Base-by-base conservation (phyloP, 352 stramenopile species). In the Phytophthora nicotianae region DNA sequence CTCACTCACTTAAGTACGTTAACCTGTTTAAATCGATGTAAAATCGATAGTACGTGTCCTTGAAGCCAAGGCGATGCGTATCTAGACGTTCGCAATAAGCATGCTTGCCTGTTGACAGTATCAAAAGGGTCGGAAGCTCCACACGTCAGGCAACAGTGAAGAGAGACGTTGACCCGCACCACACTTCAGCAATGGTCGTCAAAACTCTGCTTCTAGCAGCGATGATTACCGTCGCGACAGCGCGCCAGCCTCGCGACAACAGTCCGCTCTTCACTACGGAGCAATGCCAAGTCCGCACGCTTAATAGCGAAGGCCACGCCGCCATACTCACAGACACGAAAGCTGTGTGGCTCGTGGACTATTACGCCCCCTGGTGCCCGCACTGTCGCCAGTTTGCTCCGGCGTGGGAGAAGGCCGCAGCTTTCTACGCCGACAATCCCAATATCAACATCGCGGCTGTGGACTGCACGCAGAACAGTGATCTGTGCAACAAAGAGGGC, bases 291-390 rank as follows among this genome's bases (percentile, higher is more conserved):
- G 72, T 92, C 27, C 68, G 61, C 32, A 61, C 53, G 16, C 68
- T 89, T 16, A 65, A 78, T 40, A 57, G 66, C 33, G 57, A 59
- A 13, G 58, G 56, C 40, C 84, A 78, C 52, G 51, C 68, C 24
- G 57, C 75, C 23, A 78, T 86, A 60, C 50, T 80, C 45, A 72
- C 74, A 50, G 62, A 65, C 47, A 69, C 73, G 6, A 50, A 67
- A 47, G 60, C 80, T 26, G 81, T 90, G 46, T 92, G 83, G 83
- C 49, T 91, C 48, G 78, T 94, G 27, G 81, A 92, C 56, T 94
- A 91, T 58, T 94, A 94, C 65, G 79, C 85, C 27, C 85, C 85
- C 8, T 92, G 83, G 85, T 94, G 85, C 33, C 81, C 81, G 21
- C 85, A 94, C 62, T 94, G 83, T 61, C 75, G 80, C 37, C 58